Base-by-base conservation (phyloP, 2,329 filamentous ascomycete species). In the Hypoxylon sp. region DNA sequence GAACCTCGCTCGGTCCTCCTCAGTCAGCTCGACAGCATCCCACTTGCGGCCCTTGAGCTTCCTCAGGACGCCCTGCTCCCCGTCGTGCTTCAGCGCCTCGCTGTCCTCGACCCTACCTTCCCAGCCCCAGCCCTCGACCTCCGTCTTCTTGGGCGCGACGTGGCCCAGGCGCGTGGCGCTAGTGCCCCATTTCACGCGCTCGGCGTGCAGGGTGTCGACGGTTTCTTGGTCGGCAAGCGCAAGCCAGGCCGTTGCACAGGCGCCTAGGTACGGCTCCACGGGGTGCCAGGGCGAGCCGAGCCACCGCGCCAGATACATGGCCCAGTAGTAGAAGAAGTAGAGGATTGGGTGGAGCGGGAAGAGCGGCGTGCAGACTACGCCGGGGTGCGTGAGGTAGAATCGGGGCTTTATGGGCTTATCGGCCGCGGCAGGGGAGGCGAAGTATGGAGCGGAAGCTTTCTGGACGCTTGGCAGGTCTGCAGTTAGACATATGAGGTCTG, bases 281-380 rank as follows among this genome's bases (percentile, higher is more conserved):
- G 88, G 85, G 79, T 98, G 95, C 96, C 96, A 99, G 10, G 92
- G 92, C 2, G 93, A 97, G 54, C 96, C 96, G 27, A 94, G 78
- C 83, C 88, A 90, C 71, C 95, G 92, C 13, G 89, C 89, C 14
- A 97, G 48, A 78, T 90, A 90, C 78, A 97, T 90, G 2, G 87
- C 83, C 20, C 88, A 76, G 56, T 88, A 80, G 87, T 96, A 96
- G 68, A 86, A 83, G 78, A 89, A 90, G 70, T 89, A 87, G 67
- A 97, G 85, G 71, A 94, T 83, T 72, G 86, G 85, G 56, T 89
- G 86, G 6, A 98, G 85, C 0, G 92, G 90, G 70, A 98, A 88
- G 71, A 99, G 92, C 1, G 90, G 88, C 1, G 95, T 97, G 59
- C 88, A 91, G 71, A 95, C 92, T 69, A 99, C 88, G 69, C 96